phyloP scores from a whole-genome alignment of 2,329 filamentous ascomycete species.

The Colletotrichum salicis region DNA sequence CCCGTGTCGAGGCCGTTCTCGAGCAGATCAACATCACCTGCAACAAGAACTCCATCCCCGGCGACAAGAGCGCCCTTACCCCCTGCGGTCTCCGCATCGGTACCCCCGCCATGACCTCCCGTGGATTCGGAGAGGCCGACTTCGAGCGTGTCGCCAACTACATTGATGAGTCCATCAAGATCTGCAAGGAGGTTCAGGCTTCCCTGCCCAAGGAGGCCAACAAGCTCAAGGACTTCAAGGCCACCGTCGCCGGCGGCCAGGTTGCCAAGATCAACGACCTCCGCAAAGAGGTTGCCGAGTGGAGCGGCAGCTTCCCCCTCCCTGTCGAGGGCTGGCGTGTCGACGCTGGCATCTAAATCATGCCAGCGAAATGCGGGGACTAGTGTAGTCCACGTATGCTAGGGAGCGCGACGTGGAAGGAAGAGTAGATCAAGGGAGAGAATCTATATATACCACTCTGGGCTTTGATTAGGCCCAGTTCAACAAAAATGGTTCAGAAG shows the following conservation, averaged over 20 bases:
- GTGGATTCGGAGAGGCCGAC: constrained; percentile 91
- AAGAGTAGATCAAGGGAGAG: background rate
- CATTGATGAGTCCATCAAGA: constrained; percentile 88
- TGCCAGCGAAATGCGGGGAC: constrained; percentile 14
- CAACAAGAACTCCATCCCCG: constrained; percentile 99
- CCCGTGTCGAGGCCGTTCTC: constrained; percentile 93
- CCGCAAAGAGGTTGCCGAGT: constrained; percentile 88
- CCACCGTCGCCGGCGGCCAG: constrained; percentile 82
- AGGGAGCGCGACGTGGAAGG: constrained; percentile 5
- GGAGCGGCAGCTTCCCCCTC: constrained; percentile 92
- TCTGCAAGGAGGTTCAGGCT: constrained; percentile 88
- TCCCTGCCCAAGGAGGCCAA: constrained; percentile 94
- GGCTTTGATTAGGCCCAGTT: constrained; percentile 18
- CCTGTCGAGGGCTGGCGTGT: constrained; percentile 80
- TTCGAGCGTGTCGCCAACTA: constrained; percentile 91
- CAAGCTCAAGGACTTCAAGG: constrained; percentile 99
- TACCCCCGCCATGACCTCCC: constrained; percentile 95
- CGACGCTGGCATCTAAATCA: constrained; percentile 66
- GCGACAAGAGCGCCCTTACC: constrained; percentile 96
- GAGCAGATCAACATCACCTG: constrained; percentile 99
- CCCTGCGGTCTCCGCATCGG: constrained; percentile 96
- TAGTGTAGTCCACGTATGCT: background rate
- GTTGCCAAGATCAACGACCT: constrained; percentile 84
- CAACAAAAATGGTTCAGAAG: constrained; percentile 33
- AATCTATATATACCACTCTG: constrained; percentile 27